Evolutionary conservation across 2,329 filamentous ascomycete genomes (phyloP), one percentile per base, ranked within the genome.

Genomic region (Alternaria angustiovoidea): DNA sequence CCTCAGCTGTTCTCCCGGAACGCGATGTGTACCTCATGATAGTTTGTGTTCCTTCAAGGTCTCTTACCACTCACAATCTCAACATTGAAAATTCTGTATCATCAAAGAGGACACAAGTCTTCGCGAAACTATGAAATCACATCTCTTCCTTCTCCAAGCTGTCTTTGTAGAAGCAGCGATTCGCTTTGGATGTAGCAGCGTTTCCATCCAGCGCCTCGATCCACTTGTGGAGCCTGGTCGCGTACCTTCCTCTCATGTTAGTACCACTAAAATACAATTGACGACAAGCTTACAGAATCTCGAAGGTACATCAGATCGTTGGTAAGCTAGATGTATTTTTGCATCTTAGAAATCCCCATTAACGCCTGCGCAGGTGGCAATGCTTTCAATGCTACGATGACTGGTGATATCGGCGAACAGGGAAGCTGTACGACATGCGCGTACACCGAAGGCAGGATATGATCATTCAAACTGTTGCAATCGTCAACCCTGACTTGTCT

Each of bases 131-230:
- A 49, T 49, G 46, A 49, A 26, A 14, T 36, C 34, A 11, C 1
- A 14, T 26, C 3, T 49, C 5, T 12, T 49, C 8, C 20, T 77
- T 98, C 94, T 54, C 14, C 39, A 46, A n/a, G 26, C 1, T 47
- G 16, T 43, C 18, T 34, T 46, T 9, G 61, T 61, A 24, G 62
- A 67, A 38, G 64, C 64, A 30, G 64, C 64, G 3, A 54, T 67
- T 11, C 61, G 68, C 12, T 70, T 70, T 36, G 68, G 66, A 42
- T 70, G 68, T 47, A 69, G 66, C 18, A 67, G 62, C 11, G 30
- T 69, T 9, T 69, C 63, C 8, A 65, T 70, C 18, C 66, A 70
- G 60, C 62, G 68, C 14, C 60, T 70, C 7, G 68, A 70, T 38
- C 70, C 70, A n/a, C 46, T 73, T 22, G 71, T 72, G 14, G 67